Evolutionary conservation across 768 basidiomycete species (phyloP).

Genomic region (Pholiota conissans): DNA sequence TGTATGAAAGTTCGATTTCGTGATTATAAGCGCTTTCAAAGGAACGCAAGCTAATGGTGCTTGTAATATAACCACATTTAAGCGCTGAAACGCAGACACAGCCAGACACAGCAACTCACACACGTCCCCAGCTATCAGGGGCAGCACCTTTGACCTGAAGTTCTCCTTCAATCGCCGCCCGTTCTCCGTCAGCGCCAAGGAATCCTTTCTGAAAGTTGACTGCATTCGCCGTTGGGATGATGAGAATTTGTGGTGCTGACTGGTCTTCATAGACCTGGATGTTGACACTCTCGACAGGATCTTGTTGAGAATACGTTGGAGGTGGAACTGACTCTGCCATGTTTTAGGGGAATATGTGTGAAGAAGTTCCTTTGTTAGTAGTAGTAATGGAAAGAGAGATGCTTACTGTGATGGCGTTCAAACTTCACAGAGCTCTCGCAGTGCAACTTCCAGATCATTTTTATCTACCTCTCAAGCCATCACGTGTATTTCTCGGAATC

Average conservation of each 20-base stretch:
- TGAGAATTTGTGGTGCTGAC: constrained; percentile 63
- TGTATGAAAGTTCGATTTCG: constrained; percentile 65
- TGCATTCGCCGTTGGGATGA: constrained; percentile 68
- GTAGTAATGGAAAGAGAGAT: neutral
- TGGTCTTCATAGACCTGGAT: constrained; percentile 19
- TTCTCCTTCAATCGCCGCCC: constrained; percentile 84
- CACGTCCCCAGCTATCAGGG: constrained; percentile 57
- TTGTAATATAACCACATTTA: constrained; percentile 27
- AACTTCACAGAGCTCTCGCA: no score
- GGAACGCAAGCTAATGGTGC: constrained; percentile 66
- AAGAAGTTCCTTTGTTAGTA: neutral
- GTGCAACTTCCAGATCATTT: no score
- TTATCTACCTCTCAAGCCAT: neutral
- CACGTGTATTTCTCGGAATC: neutral
- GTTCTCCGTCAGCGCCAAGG: constrained; percentile 81
- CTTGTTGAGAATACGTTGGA: constrained; percentile 60
- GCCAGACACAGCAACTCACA: constrained; percentile 52
- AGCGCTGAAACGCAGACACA: constrained; percentile 9
- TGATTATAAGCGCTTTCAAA: constrained; percentile 61
- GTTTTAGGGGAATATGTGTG: neutral
- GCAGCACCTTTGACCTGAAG: constrained; percentile 78
- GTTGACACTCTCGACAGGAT: constrained; percentile 25
- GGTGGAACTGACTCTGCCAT: constrained; percentile 51
- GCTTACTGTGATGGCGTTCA: neutral
- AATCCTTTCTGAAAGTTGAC: constrained; percentile 85